These are phyloP conservation scores for Yamadazyma ubonensis DNA, from an alignment of 805 yeast genomes.

Conservation along the genomic window DNA sequence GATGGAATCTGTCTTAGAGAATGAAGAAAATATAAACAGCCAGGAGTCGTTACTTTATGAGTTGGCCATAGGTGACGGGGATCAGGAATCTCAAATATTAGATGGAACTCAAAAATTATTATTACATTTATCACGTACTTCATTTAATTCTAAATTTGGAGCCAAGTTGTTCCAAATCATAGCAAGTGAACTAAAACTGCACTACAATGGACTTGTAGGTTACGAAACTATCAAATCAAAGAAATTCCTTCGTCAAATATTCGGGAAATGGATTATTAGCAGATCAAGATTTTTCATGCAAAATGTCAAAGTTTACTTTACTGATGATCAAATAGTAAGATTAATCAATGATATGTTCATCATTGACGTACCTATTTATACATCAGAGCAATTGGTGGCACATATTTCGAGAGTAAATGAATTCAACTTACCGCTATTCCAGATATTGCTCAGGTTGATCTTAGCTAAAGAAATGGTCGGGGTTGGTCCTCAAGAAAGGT, in stretches of 20 bases:
- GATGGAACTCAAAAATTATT: slow-evolving; percentile 3
- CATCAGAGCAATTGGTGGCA: slow-evolving; percentile 18
- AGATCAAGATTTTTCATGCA: slow-evolving; percentile 25
- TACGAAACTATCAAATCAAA: background rate
- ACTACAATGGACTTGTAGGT: background rate
- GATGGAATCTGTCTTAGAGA: slow-evolving; percentile 5
- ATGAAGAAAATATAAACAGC: slow-evolving; percentile 1
- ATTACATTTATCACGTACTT: slow-evolving; percentile 7
- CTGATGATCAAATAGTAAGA: slow-evolving; percentile 17
- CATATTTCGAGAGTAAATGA: slow-evolving; percentile 24
- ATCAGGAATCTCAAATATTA: background rate
- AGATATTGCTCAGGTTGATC: slow-evolving; percentile 25
- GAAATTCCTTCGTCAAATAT: slow-evolving; percentile 2
- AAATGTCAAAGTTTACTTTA: slow-evolving; percentile 18
- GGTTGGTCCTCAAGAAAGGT: slow-evolving; percentile 12
- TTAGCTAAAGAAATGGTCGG: slow-evolving; percentile 17
- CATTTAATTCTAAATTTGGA: slow-evolving; percentile 10
- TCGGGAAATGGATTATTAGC: slow-evolving; percentile 10
- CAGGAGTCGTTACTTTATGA: slow-evolving; percentile 8
- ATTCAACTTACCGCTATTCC: slow-evolving; percentile 35
- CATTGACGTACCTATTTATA: background rate
- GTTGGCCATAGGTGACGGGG: slow-evolving; percentile 8
- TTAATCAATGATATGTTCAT: slow-evolving; percentile 20
- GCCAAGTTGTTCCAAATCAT: slow-evolving; percentile 10
- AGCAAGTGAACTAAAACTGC: slow-evolving; percentile 2